Evolutionary conservation across 2,329 filamentous ascomycete species (phyloP).

Genomic region (Myriosclerotinia duriaeana): DNA sequence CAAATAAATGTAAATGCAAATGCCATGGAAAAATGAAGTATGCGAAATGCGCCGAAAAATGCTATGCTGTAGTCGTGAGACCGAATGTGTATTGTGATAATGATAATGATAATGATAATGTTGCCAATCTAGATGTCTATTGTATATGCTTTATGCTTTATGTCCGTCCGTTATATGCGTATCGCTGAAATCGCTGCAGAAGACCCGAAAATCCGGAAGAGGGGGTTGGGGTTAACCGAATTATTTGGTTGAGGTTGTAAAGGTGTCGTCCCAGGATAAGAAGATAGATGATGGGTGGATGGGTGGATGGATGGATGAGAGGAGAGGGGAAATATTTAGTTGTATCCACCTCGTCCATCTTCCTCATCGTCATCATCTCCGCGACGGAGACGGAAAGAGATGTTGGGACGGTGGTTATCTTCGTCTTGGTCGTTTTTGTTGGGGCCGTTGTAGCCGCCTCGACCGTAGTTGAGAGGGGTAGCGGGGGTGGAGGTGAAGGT

Average conservation of each 20-base stretch:
- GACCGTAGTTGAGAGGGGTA: conserved; percentile 30
- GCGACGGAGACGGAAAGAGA: conserved; percentile 20
- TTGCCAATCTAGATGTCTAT: conserved; percentile 18
- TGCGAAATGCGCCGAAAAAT: not conserved
- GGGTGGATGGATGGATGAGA: not conserved
- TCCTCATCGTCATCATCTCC: conserved; percentile 39
- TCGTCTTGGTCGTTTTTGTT: conserved; percentile 24
- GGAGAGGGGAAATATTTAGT: conserved; percentile 26
- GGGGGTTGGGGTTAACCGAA: conserved; percentile 2
- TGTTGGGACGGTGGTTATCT: conserved; percentile 22
- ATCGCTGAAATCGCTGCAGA: not conserved
- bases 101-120: not conserved
- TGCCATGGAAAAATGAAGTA: not conserved
- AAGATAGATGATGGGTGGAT: not conserved
- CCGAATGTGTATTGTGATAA: not conserved
- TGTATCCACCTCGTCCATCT: conserved; percentile 39
- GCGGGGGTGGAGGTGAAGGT: conserved; percentile 17
- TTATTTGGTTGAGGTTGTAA: not conserved
- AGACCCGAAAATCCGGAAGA: not conserved
- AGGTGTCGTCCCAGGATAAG: not conserved
- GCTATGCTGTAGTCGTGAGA: conserved; percentile 10
- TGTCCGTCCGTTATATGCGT: not conserved
- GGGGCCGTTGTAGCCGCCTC: conserved; percentile 36
- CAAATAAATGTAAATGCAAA: not conserved
- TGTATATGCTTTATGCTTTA: too few species aligned